Conservation (phyloP, 257 asterid genomes). For the Solanum phureja region DNA sequence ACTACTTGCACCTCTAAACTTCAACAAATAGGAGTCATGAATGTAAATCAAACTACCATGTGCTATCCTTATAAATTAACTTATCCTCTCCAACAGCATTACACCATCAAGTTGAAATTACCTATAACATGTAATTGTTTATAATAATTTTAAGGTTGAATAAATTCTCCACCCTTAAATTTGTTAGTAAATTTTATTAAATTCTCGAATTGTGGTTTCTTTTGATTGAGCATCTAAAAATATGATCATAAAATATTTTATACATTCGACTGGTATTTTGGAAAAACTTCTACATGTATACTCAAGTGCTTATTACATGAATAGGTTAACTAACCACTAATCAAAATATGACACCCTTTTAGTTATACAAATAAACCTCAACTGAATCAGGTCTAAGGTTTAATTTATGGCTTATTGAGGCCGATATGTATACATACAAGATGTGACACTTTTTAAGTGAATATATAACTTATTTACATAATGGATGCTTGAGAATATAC, state of each 20-base stretch:
- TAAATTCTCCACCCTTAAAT: not conserved
- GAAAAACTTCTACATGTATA: not conserved
- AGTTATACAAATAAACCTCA: not conserved
- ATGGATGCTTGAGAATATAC: not conserved
- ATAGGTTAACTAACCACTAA: not conserved
- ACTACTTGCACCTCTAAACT: not conserved
- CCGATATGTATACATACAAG: not conserved
- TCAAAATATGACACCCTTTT: not conserved
- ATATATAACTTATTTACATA: not conserved
- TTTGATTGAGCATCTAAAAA: no score
- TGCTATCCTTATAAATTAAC: not conserved
- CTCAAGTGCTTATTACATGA: not conserved
- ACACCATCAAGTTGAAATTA: not conserved
- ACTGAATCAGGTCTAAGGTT: not conserved
- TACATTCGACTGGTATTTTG: not conserved
- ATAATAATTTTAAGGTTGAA: not conserved
- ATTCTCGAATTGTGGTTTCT: not conserved
- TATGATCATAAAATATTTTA: not conserved
- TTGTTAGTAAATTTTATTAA: not conserved
- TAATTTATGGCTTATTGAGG: not conserved
- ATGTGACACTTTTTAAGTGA: not conserved
- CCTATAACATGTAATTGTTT: not conserved
- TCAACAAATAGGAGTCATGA: not conserved
- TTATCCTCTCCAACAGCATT: not conserved
- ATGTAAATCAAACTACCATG: not conserved